phyloP scores from a whole-genome alignment of 2,329 filamentous ascomycete genomes.

The Pseudogymnoascus sp. region DNA sequence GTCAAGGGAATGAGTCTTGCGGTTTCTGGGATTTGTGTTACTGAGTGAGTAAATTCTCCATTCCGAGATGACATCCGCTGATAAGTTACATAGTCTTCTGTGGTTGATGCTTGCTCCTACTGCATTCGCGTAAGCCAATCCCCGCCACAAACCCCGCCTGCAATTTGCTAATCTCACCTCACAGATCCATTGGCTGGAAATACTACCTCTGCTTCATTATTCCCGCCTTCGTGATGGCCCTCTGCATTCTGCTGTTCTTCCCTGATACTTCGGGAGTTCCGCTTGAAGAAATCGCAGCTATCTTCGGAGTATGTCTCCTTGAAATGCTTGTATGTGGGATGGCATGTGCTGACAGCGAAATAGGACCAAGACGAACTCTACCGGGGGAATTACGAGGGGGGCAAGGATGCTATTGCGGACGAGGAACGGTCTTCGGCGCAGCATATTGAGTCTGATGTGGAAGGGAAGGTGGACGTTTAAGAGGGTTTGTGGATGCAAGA shows the following conservation, averaged over 20 bases:
- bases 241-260: background rate
- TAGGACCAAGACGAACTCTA: no score
- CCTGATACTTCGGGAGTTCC: slow-evolving; percentile 9
- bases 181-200: background rate
- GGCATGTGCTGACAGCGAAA: no score
- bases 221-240: background rate
- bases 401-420: no score
- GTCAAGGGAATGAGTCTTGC: slow-evolving; percentile 8
- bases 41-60: background rate
- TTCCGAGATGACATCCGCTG: background rate
- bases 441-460: no score
- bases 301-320: slow-evolving; percentile 8
- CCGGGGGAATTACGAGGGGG: no score
- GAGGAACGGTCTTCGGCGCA: no score
- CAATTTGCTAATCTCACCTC: background rate
- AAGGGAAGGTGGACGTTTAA: no score
- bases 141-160: no score
- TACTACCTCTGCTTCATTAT: background rate
- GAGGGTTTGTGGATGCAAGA: no score
- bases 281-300: slow-evolving; percentile 12
- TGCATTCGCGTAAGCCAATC: background rate
- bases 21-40: no score
- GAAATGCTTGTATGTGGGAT: no score
- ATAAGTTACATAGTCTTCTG: slow-evolving; percentile 9
- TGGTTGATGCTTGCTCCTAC: slow-evolving; percentile 4